phyloP scores from a whole-genome alignment of 1,284 basidiomycete species.

The Cryptococcus deneoformans region DNA sequence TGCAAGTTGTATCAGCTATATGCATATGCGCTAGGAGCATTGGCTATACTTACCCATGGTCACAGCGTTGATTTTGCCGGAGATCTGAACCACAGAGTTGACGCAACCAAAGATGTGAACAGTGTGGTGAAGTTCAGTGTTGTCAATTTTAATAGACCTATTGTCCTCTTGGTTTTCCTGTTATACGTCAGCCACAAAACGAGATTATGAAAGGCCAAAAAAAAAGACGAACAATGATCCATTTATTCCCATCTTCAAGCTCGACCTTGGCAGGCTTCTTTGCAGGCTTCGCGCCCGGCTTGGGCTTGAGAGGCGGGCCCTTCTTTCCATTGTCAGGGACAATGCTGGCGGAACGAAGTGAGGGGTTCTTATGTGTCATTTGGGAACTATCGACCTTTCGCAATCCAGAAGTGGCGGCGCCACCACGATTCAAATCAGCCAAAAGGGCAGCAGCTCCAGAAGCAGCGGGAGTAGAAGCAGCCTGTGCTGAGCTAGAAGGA shows the following conservation, averaged over 20 bases:
- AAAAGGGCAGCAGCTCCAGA: constrained; percentile 83
- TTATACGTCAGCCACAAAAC: neutral
- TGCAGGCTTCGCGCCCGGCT: constrained; percentile 59
- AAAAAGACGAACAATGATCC: constrained; percentile 74
- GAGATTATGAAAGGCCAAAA: neutral
- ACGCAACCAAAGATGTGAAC: constrained; percentile 93
- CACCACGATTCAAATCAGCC: constrained; percentile 85
- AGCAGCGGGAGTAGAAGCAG: constrained; percentile 46
- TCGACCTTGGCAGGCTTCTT: constrained; percentile 94
- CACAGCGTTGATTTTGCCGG: constrained; percentile 95
- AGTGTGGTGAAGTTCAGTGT: constrained; percentile 77
- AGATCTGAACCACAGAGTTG: constrained; percentile 78
- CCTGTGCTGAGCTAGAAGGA: constrained; percentile 51
- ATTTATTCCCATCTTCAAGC: constrained; percentile 84
- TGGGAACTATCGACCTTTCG: constrained; percentile 93
- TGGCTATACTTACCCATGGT: constrained; percentile 66
- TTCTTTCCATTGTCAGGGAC: constrained; percentile 58
- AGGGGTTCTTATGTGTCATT: constrained; percentile 99
- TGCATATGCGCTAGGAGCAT: too few species aligned
- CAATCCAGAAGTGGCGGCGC: constrained; percentile 82
- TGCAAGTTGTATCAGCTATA: constrained; percentile 38
- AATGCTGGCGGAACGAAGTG: constrained; percentile 63
- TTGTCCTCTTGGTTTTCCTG: constrained; percentile 95
- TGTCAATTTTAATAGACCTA: constrained; percentile 66
- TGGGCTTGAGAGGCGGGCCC: constrained; percentile 54